These are phyloP conservation scores for Talaromyces funiculosus DNA, from an alignment of 2,329 filamentous ascomycete genomes.

Conservation along the genomic window DNA sequence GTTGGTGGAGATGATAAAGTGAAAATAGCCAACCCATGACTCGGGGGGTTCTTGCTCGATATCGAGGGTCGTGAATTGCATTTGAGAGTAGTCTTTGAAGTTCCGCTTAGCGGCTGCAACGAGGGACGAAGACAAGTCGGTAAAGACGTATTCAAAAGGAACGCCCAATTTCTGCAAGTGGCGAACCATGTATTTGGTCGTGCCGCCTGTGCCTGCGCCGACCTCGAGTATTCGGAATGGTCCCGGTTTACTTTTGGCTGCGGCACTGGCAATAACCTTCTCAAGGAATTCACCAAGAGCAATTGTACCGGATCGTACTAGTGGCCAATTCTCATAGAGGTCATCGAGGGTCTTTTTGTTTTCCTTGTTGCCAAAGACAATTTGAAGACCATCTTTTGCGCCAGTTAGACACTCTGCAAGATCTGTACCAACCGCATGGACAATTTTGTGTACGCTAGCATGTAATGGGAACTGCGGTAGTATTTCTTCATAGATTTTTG, in stretches of 20 bases:
- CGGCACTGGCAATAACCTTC: background rate
- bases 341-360: conserved; percentile 26
- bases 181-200: conserved; percentile 23
- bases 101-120: conserved; percentile 22
- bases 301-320: background rate
- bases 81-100: conserved; percentile 20
- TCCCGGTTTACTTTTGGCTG: background rate
- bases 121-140: conserved; percentile 27
- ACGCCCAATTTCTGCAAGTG: conserved; percentile 16
- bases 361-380: conserved; percentile 2
- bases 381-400: background rate
- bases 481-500: conserved; percentile 24
- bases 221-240: conserved; percentile 5
- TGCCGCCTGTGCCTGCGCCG: conserved; percentile 20
- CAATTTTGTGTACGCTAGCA: conserved; percentile 21
- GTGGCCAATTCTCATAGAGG: conserved; percentile 28
- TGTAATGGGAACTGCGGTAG: conserved; percentile 23
- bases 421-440: conserved; percentile 5
- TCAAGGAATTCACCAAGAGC: background rate
- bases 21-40: conserved; percentile 20
- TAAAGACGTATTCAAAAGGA: conserved; percentile 30
- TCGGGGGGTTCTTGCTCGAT: conserved; percentile 24
- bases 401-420: conserved; percentile 5
- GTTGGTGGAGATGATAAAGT: conserved; percentile 33
- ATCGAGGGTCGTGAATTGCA: conserved; percentile 25